phyloP scores from a whole-genome alignment of 495 filamentous ascomycete species.

The Aspergillus carlsbadensis region DNA sequence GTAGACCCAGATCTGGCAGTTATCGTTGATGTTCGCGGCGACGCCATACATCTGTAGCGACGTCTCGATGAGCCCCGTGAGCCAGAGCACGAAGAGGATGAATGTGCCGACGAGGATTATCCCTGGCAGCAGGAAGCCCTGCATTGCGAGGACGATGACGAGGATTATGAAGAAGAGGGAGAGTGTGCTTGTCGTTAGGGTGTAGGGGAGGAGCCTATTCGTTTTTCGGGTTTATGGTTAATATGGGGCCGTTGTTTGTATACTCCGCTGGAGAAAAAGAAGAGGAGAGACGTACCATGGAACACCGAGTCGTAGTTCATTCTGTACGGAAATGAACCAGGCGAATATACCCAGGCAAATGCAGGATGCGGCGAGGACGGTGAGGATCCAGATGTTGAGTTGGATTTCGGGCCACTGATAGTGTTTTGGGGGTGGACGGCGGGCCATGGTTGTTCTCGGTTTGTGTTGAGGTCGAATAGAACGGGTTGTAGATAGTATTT shows the following conservation, averaged over 20 bases:
- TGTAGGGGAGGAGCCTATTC: slow-evolving; percentile 85
- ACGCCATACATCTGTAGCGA: slow-evolving; percentile 87
- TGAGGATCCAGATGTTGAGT: slow-evolving; percentile 88
- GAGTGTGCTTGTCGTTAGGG: slow-evolving; percentile 69
- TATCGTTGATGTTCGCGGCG: slow-evolving; percentile 68
- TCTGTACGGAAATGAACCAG: slow-evolving; percentile 78
- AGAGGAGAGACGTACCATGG: slow-evolving; percentile 72
- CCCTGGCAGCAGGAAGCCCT: slow-evolving; percentile 79
- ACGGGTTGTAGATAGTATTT: neutral
- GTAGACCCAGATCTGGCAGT: slow-evolving; percentile 74
- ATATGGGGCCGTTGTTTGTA: too few relatives aligned
- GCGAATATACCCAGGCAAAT: slow-evolving; percentile 85
- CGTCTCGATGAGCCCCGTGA: slow-evolving; percentile 88
- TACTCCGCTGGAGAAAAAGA: too few relatives aligned
- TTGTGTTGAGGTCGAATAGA: neutral
- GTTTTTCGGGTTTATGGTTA: too few relatives aligned
- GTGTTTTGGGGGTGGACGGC: slow-evolving; percentile 47
- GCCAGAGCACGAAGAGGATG: slow-evolving; percentile 89
- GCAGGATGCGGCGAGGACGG: slow-evolving; percentile 76
- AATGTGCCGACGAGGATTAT: slow-evolving; percentile 90
- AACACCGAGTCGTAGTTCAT: slow-evolving; percentile 63
- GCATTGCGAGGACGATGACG: slow-evolving; percentile 69
- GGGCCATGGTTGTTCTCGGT: slow-evolving; percentile 16
- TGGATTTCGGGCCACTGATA: slow-evolving; percentile 95
- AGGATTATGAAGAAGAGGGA: slow-evolving; percentile 71